Percentiles rank a stretch among this genome's conserved stretches.
Evolutionary conservation across 1,284 basidiomycete species (phyloP).

Genomic region (Apiotrichum sp.): DNA sequence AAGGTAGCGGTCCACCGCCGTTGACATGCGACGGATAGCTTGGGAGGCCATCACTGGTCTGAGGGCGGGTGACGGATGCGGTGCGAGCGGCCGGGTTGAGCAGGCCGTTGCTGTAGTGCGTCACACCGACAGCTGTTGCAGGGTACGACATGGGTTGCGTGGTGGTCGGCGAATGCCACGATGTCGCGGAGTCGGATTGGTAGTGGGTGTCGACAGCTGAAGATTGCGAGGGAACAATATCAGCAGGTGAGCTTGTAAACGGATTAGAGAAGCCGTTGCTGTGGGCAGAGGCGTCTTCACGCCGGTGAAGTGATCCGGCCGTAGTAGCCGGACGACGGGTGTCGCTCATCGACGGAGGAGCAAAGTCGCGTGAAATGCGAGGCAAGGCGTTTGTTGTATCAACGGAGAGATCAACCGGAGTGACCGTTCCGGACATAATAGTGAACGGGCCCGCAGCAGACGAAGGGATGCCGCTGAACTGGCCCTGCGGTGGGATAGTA

Average conservation of each 20-base stretch:
- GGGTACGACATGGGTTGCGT: constrained; percentile 2
- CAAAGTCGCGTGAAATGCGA: constrained; percentile 43
- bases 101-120: constrained; percentile 8
- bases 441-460: not conserved
- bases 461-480: not conserved
- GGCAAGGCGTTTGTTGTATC: constrained; percentile 28
- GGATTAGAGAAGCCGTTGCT: constrained; percentile 9
- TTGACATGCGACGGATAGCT: constrained; percentile 23
- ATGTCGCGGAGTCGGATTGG: constrained; percentile 3
- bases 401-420: constrained; percentile 4
- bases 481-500: not conserved
- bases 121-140: constrained; percentile 1
- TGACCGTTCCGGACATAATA: constrained; percentile 7
- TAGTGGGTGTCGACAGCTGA: constrained; percentile 24
- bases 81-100: constrained; percentile 2
- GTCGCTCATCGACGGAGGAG: constrained; percentile 29
- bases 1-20: constrained; percentile 24
- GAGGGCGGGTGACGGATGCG: constrained; percentile 21
- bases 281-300: not conserved
- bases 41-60: constrained; percentile 40
- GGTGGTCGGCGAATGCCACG: constrained; percentile 1
- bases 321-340: constrained; percentile 42
- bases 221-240: constrained; percentile 1
- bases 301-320: constrained; percentile 30
- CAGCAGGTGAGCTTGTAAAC: constrained; percentile 2